Conservation (phyloP, 139 green algal genomes). For the Edaphochlamys debaryana region DNA sequence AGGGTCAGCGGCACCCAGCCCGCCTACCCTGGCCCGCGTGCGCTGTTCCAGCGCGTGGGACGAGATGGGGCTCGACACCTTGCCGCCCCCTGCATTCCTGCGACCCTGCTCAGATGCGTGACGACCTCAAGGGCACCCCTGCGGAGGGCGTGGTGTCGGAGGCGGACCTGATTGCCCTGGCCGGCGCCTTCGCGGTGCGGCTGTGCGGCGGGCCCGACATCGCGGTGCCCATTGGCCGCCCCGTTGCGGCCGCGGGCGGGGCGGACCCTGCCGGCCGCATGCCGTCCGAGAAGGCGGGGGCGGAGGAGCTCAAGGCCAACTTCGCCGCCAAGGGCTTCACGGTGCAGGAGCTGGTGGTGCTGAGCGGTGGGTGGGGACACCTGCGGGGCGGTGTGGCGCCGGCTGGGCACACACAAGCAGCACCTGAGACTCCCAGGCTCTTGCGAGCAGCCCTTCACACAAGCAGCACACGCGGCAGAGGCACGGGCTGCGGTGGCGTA, state of each 20-base stretch:
- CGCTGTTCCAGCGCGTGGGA: too few species aligned
- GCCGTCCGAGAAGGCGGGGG: constrained; percentile 68
- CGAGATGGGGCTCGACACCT: too few species aligned
- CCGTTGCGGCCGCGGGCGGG: constrained; percentile 53
- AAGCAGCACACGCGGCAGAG: too few species aligned
- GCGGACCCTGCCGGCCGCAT: constrained; percentile 78
- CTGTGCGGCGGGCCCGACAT: constrained; percentile 80
- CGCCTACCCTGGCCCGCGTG: too few species aligned
- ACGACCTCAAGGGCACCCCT: constrained; percentile 67
- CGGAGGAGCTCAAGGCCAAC: constrained; percentile 64
- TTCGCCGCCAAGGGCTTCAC: constrained; percentile 80
- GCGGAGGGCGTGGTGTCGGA: constrained; percentile 66
- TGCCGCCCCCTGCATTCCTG: not conserved
- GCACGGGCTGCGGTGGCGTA: too few species aligned
- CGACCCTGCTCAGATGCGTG: constrained; percentile 51
- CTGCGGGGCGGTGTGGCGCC: too few species aligned
- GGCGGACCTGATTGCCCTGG: constrained; percentile 84
- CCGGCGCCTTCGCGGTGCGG: constrained; percentile 73
- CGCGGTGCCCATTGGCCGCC: constrained; percentile 65
- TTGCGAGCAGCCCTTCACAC: too few species aligned
- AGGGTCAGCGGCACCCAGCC: too few species aligned
- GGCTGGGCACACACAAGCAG: too few species aligned
- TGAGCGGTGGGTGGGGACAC: constrained; percentile 46
- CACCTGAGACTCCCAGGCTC: too few species aligned
- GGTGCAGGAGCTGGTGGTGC: constrained; percentile 75